Evolutionary conservation across 169 alveolate genomes (phyloP), one percentile per base, ranked within the genome.

Genomic region (Plasmodium knowlesi): DNA sequence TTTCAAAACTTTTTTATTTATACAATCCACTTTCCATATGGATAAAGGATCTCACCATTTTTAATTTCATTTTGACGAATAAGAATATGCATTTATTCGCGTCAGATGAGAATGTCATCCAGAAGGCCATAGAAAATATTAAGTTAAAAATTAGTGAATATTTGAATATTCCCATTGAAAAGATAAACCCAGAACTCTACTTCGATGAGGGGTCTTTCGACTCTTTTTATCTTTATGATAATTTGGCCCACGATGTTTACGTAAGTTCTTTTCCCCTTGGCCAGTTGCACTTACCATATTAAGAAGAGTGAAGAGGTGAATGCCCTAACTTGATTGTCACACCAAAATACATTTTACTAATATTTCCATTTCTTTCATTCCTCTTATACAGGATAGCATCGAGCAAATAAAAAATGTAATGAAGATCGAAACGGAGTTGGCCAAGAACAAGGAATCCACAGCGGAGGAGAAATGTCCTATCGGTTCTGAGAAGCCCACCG

Each of bases 181-280:
- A 22, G 30, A 39, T 86, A 16, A 79, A 86, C 30, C 86, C 88
- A 19, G 46, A 86, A 16, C 43, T 86, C 9, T 16, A 86, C 9
- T 50, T 74, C 1, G 93, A 86, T 16, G 88, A 86, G 30, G 16
- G 46, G 2, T 10, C 83, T 19, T 76, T 54, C n/a, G 86, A 86
- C 61, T 76, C 82, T 22, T 86, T 86, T 39, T 86, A 86, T 46
- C 41, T 86, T 25, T 86, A 86, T 54, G 86, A 86, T 32, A 86
- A 86, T 19, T 22, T 86, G n/a, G 93, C 93, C 5, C 93, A 86
- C 32, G 93, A 86, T 32, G 93, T 86, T n/a, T 86, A 86, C 28
- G 93, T 86, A 86, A 84, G 30, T 9, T 46, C 0, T 43, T 61
- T 82, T 82, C 0, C 4, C 9, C 53, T 82, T 3, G n/a, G n/a